Evolutionary conservation across 2,329 filamentous ascomycete species (phyloP).

Genomic region (Ophiocordyceps unilateralis): DNA sequence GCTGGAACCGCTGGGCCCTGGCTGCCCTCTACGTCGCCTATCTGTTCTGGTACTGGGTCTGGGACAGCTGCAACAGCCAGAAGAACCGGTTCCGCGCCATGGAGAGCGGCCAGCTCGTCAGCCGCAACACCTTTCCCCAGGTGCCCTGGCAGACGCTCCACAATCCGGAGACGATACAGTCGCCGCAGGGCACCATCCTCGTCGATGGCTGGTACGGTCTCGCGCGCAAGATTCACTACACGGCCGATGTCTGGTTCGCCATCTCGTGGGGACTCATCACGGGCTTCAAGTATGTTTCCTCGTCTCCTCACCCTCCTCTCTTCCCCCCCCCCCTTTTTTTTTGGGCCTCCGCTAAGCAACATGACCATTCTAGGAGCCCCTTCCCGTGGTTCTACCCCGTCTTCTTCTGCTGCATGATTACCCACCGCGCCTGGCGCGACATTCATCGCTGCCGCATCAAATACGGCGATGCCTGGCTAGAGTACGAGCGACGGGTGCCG

Average conservation of each 20-base stretch:
- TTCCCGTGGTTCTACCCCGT: slow-evolving; percentile 86
- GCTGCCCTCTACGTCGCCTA: slow-evolving; percentile 51
- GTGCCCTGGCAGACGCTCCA: slow-evolving; percentile 74
- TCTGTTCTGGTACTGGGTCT: slow-evolving; percentile 74
- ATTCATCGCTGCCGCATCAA: slow-evolving; percentile 61
- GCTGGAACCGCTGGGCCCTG: slow-evolving; percentile 55
- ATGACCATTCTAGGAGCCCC: slow-evolving; percentile 31
- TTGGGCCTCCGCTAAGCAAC: not conserved
- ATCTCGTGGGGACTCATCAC: slow-evolving; percentile 33
- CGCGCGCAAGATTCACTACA: slow-evolving; percentile 46
- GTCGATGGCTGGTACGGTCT: slow-evolving; percentile 71
- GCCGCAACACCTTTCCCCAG: slow-evolving; percentile 72
- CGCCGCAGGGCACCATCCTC: slow-evolving; percentile 56
- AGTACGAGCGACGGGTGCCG: slow-evolving; percentile 64
- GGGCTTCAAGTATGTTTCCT: slow-evolving; percentile 22
- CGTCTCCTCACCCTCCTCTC: too few species aligned
- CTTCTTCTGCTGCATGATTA: slow-evolving; percentile 71
- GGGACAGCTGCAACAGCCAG: slow-evolving; percentile 83
- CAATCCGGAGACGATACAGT: slow-evolving; percentile 64
- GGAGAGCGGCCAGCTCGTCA: slow-evolving; percentile 53
- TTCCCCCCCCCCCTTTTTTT: not conserved
- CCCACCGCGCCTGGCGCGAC: slow-evolving; percentile 61
- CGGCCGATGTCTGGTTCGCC: slow-evolving; percentile 30
- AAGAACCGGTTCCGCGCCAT: slow-evolving; percentile 81
- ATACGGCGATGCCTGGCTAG: slow-evolving; percentile 67